These are phyloP conservation scores for Globisporangium heterothallicum DNA, from an alignment of 352 stramenopile species.

Conservation along the genomic window DNA sequence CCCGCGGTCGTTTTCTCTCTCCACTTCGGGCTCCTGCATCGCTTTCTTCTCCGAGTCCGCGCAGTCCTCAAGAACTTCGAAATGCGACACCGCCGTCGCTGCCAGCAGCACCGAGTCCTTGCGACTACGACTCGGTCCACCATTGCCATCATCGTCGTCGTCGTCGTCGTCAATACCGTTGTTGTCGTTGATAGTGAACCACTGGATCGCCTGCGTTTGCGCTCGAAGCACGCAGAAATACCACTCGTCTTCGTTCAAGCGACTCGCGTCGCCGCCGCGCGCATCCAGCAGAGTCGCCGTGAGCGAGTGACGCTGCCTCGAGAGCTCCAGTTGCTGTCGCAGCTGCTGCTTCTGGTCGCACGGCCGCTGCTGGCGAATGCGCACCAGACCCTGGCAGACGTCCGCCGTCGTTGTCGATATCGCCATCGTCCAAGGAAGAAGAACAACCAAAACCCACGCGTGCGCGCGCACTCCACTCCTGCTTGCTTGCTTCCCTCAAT, in stretches of 20 bases:
- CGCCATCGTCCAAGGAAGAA: no score
- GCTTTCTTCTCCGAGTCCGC: neutral
- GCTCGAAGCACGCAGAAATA: slow-evolving; percentile 34
- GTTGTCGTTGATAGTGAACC: slow-evolving; percentile 31
- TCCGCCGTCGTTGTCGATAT: neutral
- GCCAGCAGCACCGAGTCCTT: slow-evolving; percentile 23
- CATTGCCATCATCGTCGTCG: slow-evolving; percentile 6
- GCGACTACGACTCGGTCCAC: neutral
- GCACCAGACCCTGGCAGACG: slow-evolving; percentile 33
- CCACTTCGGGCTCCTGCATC: slow-evolving; percentile 7
- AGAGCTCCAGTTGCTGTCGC: slow-evolving; percentile 2
- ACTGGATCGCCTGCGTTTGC: slow-evolving; percentile 21
- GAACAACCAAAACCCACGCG: no score
- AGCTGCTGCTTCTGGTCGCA: slow-evolving; percentile 14
- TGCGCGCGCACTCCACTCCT: no score
- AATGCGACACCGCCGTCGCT: slow-evolving; percentile 28
- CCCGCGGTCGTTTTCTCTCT: neutral
- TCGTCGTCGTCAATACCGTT: slow-evolving; percentile 24
- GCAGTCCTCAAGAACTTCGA: slow-evolving; percentile 38
- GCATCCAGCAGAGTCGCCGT: slow-evolving; percentile 8
- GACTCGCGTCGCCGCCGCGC: slow-evolving; percentile 9
- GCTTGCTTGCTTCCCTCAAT: no score
- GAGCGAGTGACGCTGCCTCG: neutral
- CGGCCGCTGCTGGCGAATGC: slow-evolving; percentile 31
- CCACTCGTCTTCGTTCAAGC: slow-evolving; percentile 37